Percentiles rank a stretch among this genome's conserved stretches.
Conservation (phyloP, 2,329 filamentous ascomycete species). For the Beauveria scarabaeidicola region DNA sequence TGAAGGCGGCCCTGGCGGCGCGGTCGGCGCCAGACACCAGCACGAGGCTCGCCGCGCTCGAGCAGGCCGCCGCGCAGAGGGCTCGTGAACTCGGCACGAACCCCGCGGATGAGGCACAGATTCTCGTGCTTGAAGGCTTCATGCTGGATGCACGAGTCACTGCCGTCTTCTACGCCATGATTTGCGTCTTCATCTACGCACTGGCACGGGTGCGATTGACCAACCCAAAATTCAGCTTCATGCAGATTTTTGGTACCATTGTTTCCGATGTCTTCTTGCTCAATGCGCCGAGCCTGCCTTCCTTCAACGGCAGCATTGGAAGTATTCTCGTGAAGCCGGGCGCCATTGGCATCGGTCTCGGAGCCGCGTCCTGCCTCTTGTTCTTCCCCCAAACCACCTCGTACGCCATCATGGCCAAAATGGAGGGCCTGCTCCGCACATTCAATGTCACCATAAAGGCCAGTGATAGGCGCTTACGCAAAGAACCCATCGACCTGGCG, state of each 20-base stretch:
- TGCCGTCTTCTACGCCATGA: slow-evolving; percentile 27
- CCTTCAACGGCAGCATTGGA: slow-evolving; percentile 30
- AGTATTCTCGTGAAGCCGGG: slow-evolving; percentile 34
- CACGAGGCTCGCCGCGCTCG: slow-evolving; percentile 24
- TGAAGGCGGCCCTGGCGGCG: slow-evolving; percentile 38
- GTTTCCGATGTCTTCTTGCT: slow-evolving; percentile 36
- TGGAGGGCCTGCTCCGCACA: slow-evolving; percentile 23
- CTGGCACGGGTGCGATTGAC: slow-evolving; percentile 33
- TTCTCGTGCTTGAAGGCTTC: slow-evolving; percentile 33
- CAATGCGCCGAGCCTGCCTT: slow-evolving; percentile 31
- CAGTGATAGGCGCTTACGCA: slow-evolving; percentile 18
- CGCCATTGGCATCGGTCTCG: slow-evolving; percentile 36
- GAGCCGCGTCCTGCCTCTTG: slow-evolving; percentile 33
- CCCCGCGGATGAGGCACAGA: slow-evolving; percentile 21
- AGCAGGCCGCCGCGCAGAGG: slow-evolving; percentile 24
- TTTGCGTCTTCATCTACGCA: slow-evolving; percentile 35
- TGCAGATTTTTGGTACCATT: slow-evolving; percentile 39
- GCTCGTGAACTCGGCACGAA: slow-evolving; percentile 20
- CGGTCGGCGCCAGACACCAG: slow-evolving; percentile 30
- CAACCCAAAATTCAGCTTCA: slow-evolving; percentile 35
- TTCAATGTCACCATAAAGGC: slow-evolving; percentile 23
- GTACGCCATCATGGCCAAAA: slow-evolving; percentile 28
- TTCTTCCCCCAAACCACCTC: slow-evolving; percentile 44
- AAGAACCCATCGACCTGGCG: slow-evolving; percentile 17
- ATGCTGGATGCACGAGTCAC: slow-evolving; percentile 40